Evolutionary conservation across 495 filamentous ascomycete genomes (phyloP).

Genomic region (Lepidopterella palustris): DNA sequence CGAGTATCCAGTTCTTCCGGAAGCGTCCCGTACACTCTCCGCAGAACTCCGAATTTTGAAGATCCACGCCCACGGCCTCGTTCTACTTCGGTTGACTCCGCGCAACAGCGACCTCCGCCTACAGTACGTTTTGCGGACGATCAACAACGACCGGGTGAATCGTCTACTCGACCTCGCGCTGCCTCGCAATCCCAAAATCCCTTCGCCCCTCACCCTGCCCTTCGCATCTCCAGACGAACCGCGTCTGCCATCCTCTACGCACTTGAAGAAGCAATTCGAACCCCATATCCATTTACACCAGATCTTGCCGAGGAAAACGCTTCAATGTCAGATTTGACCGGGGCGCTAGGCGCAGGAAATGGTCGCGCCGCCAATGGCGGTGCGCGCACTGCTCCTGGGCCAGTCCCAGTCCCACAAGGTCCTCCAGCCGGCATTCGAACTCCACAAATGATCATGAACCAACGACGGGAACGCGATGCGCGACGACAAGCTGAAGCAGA

Average conservation of each 20-base stretch:
- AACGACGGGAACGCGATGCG: conserved; percentile 32
- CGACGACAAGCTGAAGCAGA: conserved; percentile 21
- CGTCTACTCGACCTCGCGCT: conserved; percentile 26
- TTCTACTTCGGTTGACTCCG: conserved; percentile 30
- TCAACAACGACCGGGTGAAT: conserved; percentile 4
- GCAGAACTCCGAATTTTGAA: conserved; percentile 45
- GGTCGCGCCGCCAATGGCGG: conserved; percentile 38
- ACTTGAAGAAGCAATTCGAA: conserved; percentile 82
- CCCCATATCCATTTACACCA: conserved; percentile 75
- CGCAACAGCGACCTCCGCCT: conserved; percentile 35
- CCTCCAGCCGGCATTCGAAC: conserved; percentile 33
- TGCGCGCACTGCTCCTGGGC: conserved; percentile 32
- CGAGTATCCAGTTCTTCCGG: conserved; percentile 48
- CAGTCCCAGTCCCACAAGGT: conserved; percentile 32
- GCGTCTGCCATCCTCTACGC: conserved; percentile 80
- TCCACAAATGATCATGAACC: conserved; percentile 37
- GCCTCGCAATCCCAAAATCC: conserved; percentile 18
- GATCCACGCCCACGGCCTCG: conserved; percentile 32
- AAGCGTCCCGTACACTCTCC: conserved; percentile 44
- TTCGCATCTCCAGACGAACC: conserved; percentile 56
- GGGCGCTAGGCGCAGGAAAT: conserved; percentile 14
- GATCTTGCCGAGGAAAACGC: conserved; percentile 88
- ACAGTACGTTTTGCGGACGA: conserved; percentile 28
- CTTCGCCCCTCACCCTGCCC: conserved; percentile 45
- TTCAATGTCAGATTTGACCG: conserved; percentile 62